Percentiles rank a stretch among this genome's conserved stretches.
phyloP scores from a whole-genome alignment of 371 early-diverging fungal species.

The Mucor mucedo region DNA sequence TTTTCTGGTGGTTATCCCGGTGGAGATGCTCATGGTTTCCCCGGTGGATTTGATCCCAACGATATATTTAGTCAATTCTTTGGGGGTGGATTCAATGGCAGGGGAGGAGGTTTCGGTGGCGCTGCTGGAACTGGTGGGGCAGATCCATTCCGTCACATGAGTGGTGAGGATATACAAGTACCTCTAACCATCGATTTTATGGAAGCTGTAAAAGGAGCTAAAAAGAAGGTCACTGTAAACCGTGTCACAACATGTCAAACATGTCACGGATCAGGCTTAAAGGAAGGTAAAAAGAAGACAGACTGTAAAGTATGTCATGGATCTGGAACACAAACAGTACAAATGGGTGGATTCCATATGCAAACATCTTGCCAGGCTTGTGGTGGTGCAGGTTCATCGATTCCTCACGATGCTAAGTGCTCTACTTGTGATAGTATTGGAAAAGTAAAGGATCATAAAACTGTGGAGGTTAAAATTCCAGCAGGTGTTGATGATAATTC shows the following conservation, averaged over 20 bases:
- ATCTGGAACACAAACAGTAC: constrained; percentile 80
- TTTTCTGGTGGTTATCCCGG: constrained; percentile 20
- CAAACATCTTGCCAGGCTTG: constrained; percentile 82
- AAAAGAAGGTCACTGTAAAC: constrained; percentile 63
- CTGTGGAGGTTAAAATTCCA: constrained; percentile 81
- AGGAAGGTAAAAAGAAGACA: constrained; percentile 68
- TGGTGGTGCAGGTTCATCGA: constrained; percentile 78
- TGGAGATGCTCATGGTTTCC: constrained; percentile 38
- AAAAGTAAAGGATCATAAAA: constrained; percentile 69
- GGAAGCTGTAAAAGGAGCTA: constrained; percentile 88
- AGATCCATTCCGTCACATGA: constrained; percentile 26
- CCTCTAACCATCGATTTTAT: constrained; percentile 78
- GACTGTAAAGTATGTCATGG: constrained; percentile 82
- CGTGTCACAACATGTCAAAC: constrained; percentile 70
- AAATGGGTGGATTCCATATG: constrained; percentile 86
- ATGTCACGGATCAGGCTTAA: constrained; percentile 83
- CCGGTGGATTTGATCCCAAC: constrained; percentile 63
- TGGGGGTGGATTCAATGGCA: constrained; percentile 62
- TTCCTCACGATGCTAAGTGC: constrained; percentile 76
- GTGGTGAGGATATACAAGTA: constrained; percentile 56
- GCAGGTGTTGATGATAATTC: constrained; percentile 66
- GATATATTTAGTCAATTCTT: constrained; percentile 74
- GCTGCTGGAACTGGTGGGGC: constrained; percentile 35
- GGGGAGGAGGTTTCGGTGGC: constrained; percentile 49
- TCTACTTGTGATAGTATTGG: constrained; percentile 82